These are phyloP conservation scores for Hordeum marinum DNA, from an alignment of 176 grass and related monocot species.

Conservation along the genomic window DNA sequence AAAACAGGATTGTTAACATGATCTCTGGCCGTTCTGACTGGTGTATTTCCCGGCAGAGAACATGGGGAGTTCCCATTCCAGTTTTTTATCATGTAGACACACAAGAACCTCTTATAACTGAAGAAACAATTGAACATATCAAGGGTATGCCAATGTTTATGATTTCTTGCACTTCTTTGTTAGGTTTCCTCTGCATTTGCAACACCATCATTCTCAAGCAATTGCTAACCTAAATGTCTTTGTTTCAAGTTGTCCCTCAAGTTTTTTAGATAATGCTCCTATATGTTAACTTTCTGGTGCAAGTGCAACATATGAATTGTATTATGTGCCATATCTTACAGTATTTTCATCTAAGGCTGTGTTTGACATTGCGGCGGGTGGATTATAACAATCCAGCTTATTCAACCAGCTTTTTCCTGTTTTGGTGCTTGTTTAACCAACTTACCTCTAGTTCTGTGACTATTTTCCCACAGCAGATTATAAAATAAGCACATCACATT, in stretches of 20 bases:
- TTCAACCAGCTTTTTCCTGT: background rate
- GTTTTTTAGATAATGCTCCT: background rate
- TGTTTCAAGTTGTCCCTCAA: background rate
- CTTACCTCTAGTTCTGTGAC: background rate
- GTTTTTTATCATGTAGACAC: conserved; percentile 91
- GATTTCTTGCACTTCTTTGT: conserved; percentile 24
- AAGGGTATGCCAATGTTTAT: conserved; percentile 50
- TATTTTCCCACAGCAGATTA: background rate
- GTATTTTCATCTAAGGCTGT: background rate
- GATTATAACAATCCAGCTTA: background rate
- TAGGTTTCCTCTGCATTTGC: background rate
- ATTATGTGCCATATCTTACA: conserved; percentile 11
- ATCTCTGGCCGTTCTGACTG: conserved; percentile 87
- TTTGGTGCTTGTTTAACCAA: background rate
- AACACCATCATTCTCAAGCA: background rate
- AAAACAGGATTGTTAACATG: conserved; percentile 96
- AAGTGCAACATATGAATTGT: background rate
- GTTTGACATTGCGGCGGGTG: background rate
- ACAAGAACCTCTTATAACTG: conserved; percentile 80
- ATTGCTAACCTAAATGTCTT: background rate
- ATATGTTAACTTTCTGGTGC: background rate
- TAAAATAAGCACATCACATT: background rate
- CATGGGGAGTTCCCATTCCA: conserved; percentile 96
- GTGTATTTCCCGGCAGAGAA: conserved; percentile 98
- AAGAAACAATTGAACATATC: conserved; percentile 92